A percentile compares a stretch with the other conserved stretches of the same genome.
These are phyloP conservation scores for Stagonosporopsis chrysanthemi DNA, from an alignment of 2,329 filamentous ascomycete species.

Conservation along the genomic window DNA sequence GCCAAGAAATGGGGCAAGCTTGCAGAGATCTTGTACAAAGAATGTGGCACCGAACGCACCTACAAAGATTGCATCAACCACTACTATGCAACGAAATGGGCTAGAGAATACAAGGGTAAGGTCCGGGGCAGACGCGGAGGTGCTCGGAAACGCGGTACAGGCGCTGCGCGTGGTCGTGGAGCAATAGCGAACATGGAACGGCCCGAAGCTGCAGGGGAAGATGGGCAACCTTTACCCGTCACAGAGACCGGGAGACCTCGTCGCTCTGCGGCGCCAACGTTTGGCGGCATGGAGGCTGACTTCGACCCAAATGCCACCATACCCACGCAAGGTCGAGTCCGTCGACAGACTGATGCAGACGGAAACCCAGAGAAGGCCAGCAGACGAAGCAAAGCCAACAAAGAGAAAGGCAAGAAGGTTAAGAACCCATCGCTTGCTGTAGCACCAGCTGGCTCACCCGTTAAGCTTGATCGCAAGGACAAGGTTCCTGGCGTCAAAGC, in stretches of 20 bases:
- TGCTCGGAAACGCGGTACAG: conserved; percentile 40
- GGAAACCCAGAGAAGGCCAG: conserved; percentile 47
- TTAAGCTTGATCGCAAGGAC: conserved; percentile 46
- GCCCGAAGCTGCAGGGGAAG: conserved; percentile 50
- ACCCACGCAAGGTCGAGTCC: conserved; percentile 45
- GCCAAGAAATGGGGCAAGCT: conserved; percentile 86
- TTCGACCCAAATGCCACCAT: conserved; percentile 59
- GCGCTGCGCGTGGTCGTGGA: conserved; percentile 60
- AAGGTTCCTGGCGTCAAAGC: conserved; percentile 42
- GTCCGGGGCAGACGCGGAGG: conserved; percentile 52
- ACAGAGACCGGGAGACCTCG: conserved; percentile 60
- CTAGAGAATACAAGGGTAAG: conserved; percentile 78
- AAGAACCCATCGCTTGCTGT: conserved; percentile 53
- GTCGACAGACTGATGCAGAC: conserved; percentile 44
- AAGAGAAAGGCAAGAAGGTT: conserved; percentile 52
- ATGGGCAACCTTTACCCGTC: conserved; percentile 49
- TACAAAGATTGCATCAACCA: conserved; percentile 85
- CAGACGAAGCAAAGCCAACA: conserved; percentile 51
- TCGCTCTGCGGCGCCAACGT: conserved; percentile 71
- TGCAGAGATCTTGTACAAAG: conserved; percentile 65
- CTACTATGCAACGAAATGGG: conserved; percentile 82
- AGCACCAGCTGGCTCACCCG: conserved; percentile 45
- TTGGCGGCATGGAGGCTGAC: conserved; percentile 70
- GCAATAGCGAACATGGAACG: conserved; percentile 61
- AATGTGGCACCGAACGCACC: conserved; percentile 64